Base-by-base conservation (phyloP, 768 basidiomycete genomes). In the Termitomyces sp. region DNA sequence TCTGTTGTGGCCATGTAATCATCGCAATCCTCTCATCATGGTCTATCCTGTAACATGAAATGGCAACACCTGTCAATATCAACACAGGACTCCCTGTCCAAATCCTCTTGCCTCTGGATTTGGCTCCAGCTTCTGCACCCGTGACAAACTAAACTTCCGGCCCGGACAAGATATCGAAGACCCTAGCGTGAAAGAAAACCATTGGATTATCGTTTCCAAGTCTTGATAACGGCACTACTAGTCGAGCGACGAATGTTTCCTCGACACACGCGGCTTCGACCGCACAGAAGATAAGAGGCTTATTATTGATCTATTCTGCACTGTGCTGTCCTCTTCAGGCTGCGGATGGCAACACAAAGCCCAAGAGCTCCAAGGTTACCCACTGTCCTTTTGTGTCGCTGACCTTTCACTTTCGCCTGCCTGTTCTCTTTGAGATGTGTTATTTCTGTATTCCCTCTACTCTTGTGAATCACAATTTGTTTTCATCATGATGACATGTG, bases 131-230 rank as follows among this genome's bases (percentile, higher is more conserved):
- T 49, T 20, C 48, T n/a, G 38, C 12, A 36, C 38, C 55, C 17
- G 14, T 48, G 14, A 43, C 38, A 12, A 50, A 49, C 15, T 12
- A 20, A 34, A 15, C 42, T 45, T 14, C 31, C 11, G 25, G 36
- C 17, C 12, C 12, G 37, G 17, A 6, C 5, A 56, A 45, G 32
- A 36, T n/a, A 17, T 15, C 25, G 17, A 48, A 45, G 12, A 38
- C 42, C 1, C n/a, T 34, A 5, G 50, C 2, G 49, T 10, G 20
- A 3, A 48, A 45, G 34, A 56, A 49, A 34, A 15, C 40, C 29
- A 32, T 32, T 15, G 50, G 43, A 52, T 11, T 47, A 7, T 52
- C 59, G 8, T 63, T 62, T 46, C 60, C 63, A 42, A 64, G 56
- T 11, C 60, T 66, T 12, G 56, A 46, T 3, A 51, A 56, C 11